Base-by-base conservation (phyloP, 2,329 filamentous ascomycete species). In the Fusarium illudens region DNA sequence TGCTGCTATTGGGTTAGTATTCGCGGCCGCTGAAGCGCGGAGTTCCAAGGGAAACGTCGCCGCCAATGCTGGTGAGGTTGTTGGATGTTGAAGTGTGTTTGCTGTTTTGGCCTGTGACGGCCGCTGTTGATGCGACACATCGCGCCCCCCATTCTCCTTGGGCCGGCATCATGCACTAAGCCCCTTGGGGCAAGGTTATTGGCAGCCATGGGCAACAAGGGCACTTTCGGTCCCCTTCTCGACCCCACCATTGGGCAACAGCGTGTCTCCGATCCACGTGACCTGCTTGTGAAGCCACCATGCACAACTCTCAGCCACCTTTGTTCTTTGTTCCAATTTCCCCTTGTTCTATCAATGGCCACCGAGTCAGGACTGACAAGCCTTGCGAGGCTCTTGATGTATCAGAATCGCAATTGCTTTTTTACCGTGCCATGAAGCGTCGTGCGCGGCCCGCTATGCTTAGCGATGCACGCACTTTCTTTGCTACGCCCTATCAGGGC, bases 151-250 rank as follows among this genome's bases (percentile, higher is more conserved):
- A 69, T 73, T 74, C 70, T 72, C 71, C 64, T 70, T 71, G 64
- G 60, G 58, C 63, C 65, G 59, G 62, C 65, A 67, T 64, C 49
- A 52, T 51, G 53, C 60, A 52, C 71, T 70, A 71, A 56, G 8
- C 75, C 60, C 17, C 7, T 64, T 73, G 29, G 3, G 71, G 73
- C 8, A 58, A 71, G 53, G 75, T 33, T 20, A 32, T 22, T 75
- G 63, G 74, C 72, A 75, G 69, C 74, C 74, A 76, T 76, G 72
- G 75, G 75, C 75, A 76, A 76, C 75, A 75, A 52, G 51, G 65
- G 48, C 65, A 58, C 53, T 61, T 56, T 63, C 49, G 57, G 61
- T 72, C 59, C 15, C 60, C 37, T 64, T 46, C 30, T 44, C 11
- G 54, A 59, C 67, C 61, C 65, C 70, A 67, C 71, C 65, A 64